Evolutionary conservation across 176 grass and related monocot species (phyloP).

Genomic region (Pontederia paniculata): DNA sequence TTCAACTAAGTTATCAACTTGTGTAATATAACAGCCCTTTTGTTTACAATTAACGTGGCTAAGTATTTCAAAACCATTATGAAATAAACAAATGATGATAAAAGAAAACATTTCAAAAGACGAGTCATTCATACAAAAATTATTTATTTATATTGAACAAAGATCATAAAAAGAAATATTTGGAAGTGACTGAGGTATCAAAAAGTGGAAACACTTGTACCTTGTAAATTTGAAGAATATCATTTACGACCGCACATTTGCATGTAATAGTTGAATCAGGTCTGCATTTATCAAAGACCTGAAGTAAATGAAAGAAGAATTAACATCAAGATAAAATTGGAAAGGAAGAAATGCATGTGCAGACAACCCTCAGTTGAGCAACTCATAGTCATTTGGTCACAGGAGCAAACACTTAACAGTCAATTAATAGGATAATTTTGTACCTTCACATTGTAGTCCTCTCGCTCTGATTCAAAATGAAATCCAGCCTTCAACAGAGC

Average conservation of each 20-base stretch:
- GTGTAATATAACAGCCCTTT: too few species aligned
- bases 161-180: neutral
- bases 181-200: neutral
- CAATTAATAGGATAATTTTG: neutral
- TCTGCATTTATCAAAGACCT: slow-evolving; percentile 50
- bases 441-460: slow-evolving; percentile 33
- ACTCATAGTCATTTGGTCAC: too few species aligned
- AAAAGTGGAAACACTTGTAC: slow-evolving; percentile 22
- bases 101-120: neutral
- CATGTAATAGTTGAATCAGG: slow-evolving; percentile 46
- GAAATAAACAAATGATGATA: neutral
- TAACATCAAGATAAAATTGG: slow-evolving; percentile 2
- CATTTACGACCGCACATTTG: slow-evolving; percentile 45
- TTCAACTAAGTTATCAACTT: too few species aligned
- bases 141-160: neutral
- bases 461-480: slow-evolving; percentile 14
- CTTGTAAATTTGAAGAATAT: slow-evolving; percentile 43
- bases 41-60: too few species aligned
- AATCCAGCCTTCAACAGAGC: slow-evolving; percentile 17
- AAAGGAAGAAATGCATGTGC: neutral
- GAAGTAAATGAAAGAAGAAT: slow-evolving; percentile 4
- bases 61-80: too few species aligned
- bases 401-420: too few species aligned
- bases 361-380: too few species aligned
- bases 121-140: neutral